Evolutionary conservation across 257 asterid genomes (phyloP).

Genomic region (Plectranthus barbatus): DNA sequence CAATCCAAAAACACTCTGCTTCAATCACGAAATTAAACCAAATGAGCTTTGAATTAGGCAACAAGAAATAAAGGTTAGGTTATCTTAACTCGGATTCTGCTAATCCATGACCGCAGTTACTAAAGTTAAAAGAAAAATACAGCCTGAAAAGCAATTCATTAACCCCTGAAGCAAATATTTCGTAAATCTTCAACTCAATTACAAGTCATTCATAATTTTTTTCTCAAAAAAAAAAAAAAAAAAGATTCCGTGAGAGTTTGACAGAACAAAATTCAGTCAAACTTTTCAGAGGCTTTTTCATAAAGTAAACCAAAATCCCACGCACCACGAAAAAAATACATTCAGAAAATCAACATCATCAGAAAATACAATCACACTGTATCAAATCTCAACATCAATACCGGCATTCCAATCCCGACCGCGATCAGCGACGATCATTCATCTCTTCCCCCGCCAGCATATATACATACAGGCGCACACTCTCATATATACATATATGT

Average conservation of each 20-base stretch:
- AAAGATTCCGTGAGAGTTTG: constrained; percentile 4
- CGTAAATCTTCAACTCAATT: constrained; percentile 25
- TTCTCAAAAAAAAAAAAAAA: constrained; percentile 9
- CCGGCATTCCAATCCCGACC: constrained; percentile 28
- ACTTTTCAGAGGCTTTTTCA: constrained; percentile 11
- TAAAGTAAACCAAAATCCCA: constrained; percentile 10
- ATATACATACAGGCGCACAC: background rate
- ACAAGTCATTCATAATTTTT: constrained; percentile 15
- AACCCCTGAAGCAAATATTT: constrained; percentile 14
- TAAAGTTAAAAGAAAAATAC: background rate
- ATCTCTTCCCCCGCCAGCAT: constrained; percentile 1
- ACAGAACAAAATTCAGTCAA: constrained; percentile 14
- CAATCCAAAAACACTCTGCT: constrained; percentile 31
- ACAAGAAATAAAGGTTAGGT: background rate
- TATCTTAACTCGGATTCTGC: constrained; percentile 3
- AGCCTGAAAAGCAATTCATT: background rate
- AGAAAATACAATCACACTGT: background rate
- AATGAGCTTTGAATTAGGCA: constrained; percentile 1
- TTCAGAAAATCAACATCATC: background rate
- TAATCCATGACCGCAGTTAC: constrained; percentile 7
- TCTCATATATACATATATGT: background rate
- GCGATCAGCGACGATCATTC: constrained; percentile 25
- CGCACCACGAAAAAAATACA: constrained; percentile 5
- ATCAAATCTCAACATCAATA: constrained; percentile 6
- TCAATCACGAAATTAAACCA: constrained; percentile 21